These are phyloP conservation scores for Annona cherimola DNA, from an alignment of 164 flowering plant species.

Conservation along the genomic window DNA sequence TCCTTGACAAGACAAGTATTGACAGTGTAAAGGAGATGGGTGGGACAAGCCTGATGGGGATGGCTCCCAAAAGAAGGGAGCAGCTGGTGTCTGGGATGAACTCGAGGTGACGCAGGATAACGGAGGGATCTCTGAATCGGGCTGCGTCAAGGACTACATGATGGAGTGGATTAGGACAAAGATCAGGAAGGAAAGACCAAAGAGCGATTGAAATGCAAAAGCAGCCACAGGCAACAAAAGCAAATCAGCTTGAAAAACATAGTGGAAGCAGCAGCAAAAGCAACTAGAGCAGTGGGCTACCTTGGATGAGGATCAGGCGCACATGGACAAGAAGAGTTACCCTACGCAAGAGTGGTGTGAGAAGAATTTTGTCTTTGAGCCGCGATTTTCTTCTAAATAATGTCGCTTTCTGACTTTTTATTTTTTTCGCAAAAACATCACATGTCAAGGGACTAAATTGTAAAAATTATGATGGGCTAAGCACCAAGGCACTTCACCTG, in stretches of 20 bases:
- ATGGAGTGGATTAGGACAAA: conserved; percentile 98
- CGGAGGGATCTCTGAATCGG: conserved; percentile 46
- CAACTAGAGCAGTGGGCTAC: conserved; percentile 83
- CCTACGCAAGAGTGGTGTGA: conserved; percentile 86
- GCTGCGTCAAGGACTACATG: conserved; percentile 83
- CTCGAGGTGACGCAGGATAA: conserved; percentile 91
- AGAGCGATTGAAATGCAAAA: conserved; percentile 48
- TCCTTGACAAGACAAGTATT: conserved; percentile 45
- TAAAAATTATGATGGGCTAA: too few relatives aligned
- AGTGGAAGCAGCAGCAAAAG: conserved; percentile 39
- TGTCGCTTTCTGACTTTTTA: too few relatives aligned
- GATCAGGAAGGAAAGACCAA: conserved; percentile 79
- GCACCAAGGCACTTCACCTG: too few relatives aligned
- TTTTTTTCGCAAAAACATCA: too few relatives aligned
- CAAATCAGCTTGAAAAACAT: conserved; percentile 11
- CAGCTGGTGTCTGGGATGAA: conserved; percentile 51
- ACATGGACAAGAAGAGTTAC: conserved; percentile 52
- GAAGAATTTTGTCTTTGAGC: conserved; percentile 63
- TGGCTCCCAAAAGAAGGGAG: conserved; percentile 31
- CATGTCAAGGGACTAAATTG: too few relatives aligned
- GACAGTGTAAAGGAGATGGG: conserved; percentile 56
- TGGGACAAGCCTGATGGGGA: too few relatives aligned
- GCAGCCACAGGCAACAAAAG: conserved; percentile 10
- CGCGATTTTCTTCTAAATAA: too few relatives aligned
- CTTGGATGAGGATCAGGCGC: conserved; percentile 45